phyloP scores from a whole-genome alignment of 2,329 filamentous ascomycete genomes.

The Trichoderma breve region DNA sequence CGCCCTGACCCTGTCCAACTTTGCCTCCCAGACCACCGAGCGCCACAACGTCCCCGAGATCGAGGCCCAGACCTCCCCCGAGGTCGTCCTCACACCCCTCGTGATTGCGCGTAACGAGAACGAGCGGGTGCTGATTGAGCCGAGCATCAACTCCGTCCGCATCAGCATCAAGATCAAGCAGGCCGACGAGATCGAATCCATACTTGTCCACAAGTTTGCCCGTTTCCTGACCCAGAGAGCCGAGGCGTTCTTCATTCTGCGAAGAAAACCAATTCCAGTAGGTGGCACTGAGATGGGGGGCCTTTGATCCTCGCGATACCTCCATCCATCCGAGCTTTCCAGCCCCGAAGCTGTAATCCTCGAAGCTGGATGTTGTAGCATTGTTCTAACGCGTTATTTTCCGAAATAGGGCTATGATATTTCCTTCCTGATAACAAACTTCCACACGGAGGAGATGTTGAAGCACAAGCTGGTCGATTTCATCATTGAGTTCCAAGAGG shows the following conservation, averaged over 20 bases:
- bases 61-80: conserved; percentile 87
- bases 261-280: conserved; percentile 93
- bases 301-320: not conserved
- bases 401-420: conserved; percentile 86
- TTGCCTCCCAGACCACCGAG: conserved; percentile 94
- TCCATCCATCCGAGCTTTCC: not conserved
- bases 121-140: conserved; percentile 93
- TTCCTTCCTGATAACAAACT: conserved; percentile 97
- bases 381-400: not conserved
- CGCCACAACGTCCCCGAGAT: conserved; percentile 98
- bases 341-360: not conserved
- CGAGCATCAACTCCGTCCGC: conserved; percentile 93
- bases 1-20: conserved; percentile 85
- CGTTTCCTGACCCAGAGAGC: conserved; percentile 92
- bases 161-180: conserved; percentile 99
- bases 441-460: conserved; percentile 97
- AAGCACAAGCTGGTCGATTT: conserved; percentile 86
- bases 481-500: conserved; percentile 99
- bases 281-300: not conserved
- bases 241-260: conserved; percentile 93
- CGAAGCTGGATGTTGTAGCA: not conserved
- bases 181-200: conserved; percentile 97
- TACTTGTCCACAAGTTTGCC: conserved; percentile 97
- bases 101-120: conserved; percentile 88
- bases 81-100: conserved; percentile 88